Base-by-base conservation (phyloP, 2,329 filamentous ascomycete genomes). In the Ambrosiella beaveri region DNA sequence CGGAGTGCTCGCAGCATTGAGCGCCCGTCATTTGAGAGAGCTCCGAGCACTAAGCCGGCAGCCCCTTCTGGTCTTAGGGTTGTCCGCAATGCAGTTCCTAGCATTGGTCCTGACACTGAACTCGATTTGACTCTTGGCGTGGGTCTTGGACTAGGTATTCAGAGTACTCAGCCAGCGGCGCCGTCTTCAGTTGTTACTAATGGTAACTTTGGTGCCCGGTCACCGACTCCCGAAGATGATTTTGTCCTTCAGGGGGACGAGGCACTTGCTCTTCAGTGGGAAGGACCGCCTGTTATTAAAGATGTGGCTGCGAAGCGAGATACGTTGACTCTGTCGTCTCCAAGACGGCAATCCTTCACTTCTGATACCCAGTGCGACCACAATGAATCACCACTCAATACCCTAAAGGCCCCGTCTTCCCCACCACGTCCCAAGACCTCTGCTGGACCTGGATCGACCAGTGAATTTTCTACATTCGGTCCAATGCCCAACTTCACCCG, bases 251-350 rank as follows among this genome's bases (percentile, higher is more conserved):
- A 68, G 1, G 70, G 71, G 59, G 72, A 73, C 49, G 71, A 75
- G n/a, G 63, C 63, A 1, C 44, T 61, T 17, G 56, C 56, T 47
- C 38, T 58, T 15, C 59, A 61, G 17, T 61, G 64, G 64, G 59
- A 68, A 65, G 59, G 65, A 38, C 62, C 67, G 36, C 75, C 75
- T 1, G 66, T 76, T 3, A 73, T 79, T 44, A 72, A 71, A 39
- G 73, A 73, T 49, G 73, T 77, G 0, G 63, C 65, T n/a, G 74
- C 76, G 2, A 75, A 73, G 64, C 73, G 76, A 38, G 75, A 80
- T 49, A 77, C 75, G 1, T 63, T 76, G 12, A 73, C 73, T 0
- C 71, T 75, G 17, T 70, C 71, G 61, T 69, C 71, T 0, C 69
- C 74, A 1, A 69, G 72, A 17, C 69, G 73, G 40, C 69, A 70